These are phyloP conservation scores for Pseudozyma thailandica DNA, from an alignment of 1,284 basidiomycete genomes.

Conservation along the genomic window DNA sequence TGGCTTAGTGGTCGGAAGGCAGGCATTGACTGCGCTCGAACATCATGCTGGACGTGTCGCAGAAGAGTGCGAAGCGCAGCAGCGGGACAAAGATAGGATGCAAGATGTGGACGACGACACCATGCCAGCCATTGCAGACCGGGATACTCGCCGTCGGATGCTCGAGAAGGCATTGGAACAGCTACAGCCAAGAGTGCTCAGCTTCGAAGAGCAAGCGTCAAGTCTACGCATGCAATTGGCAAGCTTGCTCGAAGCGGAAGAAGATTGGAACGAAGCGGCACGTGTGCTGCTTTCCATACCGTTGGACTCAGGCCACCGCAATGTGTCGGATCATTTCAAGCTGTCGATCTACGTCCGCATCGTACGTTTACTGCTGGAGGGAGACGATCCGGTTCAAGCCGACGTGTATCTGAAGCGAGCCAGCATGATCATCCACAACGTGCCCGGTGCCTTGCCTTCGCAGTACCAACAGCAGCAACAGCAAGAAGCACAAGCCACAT, in stretches of 20 bases:
- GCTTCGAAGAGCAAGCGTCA: conserved; percentile 93
- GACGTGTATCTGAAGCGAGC: conserved; percentile 97
- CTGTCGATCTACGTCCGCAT: conserved; percentile 91
- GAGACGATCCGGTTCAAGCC: conserved; percentile 90
- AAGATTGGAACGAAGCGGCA: conserved; percentile 93
- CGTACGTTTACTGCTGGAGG: conserved; percentile 91
- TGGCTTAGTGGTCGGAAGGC: conserved; percentile 83
- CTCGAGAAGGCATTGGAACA: conserved; percentile 78
- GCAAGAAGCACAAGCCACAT: conserved; percentile 6
- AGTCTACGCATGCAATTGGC: conserved; percentile 85
- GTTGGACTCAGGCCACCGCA: conserved; percentile 85
- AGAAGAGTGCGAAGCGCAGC: conserved; percentile 74
- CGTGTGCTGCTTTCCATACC: conserved; percentile 89
- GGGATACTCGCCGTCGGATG: conserved; percentile 70
- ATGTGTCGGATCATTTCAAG: conserved; percentile 83
- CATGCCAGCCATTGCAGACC: conserved; percentile 42
- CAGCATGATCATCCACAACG: conserved; percentile 80
- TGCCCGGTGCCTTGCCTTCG: conserved; percentile 50
- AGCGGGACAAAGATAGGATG: conserved; percentile 28
- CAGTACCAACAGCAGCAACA: conserved; percentile 26
- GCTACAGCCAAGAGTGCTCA: conserved; percentile 80
- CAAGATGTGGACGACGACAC: conserved; percentile 27
- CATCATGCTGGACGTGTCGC: conserved; percentile 70
- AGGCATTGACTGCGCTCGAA: conserved; percentile 81
- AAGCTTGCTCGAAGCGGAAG: conserved; percentile 84